phyloP scores from a whole-genome alignment of 805 yeast species.

The Debaryomyces castellii region DNA sequence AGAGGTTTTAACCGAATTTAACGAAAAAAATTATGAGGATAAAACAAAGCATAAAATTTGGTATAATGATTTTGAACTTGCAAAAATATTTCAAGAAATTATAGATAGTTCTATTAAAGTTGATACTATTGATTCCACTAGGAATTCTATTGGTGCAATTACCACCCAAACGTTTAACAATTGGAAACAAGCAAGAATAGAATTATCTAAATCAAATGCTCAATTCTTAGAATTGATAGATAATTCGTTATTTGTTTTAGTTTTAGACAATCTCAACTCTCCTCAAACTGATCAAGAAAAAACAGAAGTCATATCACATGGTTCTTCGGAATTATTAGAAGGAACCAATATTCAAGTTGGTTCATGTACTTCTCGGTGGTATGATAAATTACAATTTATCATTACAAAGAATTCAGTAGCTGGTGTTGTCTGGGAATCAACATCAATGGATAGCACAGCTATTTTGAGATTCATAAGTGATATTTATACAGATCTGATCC shows the following conservation, averaged over 20 bases:
- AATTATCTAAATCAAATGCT: slow-evolving; percentile 39
- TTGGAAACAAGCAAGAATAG: slow-evolving; percentile 49
- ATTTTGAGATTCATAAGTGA: slow-evolving; percentile 57
- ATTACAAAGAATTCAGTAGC: slow-evolving; percentile 57
- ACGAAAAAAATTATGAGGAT: slow-evolving; percentile 12
- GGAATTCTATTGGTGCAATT: slow-evolving; percentile 51
- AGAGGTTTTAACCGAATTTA: slow-evolving; percentile 44
- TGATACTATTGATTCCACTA: slow-evolving; percentile 39
- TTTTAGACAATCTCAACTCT: slow-evolving; percentile 44
- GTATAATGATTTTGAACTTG: slow-evolving; percentile 54
- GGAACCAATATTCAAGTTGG: slow-evolving; percentile 52
- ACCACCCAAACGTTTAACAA: slow-evolving; percentile 52
- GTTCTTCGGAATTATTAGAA: slow-evolving; percentile 42
- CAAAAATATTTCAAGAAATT: slow-evolving; percentile 42
- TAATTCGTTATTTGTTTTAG: slow-evolving; percentile 51
- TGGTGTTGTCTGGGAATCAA: slow-evolving; percentile 59
- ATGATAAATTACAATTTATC: slow-evolving; percentile 56
- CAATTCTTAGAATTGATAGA: slow-evolving; percentile 41
- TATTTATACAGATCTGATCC: slow-evolving; percentile 56
- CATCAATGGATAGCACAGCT: slow-evolving; percentile 59
- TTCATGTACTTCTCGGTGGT: slow-evolving; percentile 59
- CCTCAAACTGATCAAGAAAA: slow-evolving; percentile 50
- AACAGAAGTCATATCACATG: slow-evolving; percentile 51
- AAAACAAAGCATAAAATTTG: slow-evolving; percentile 39
- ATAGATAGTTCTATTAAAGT: slow-evolving; percentile 34